A percentile compares a stretch with the other conserved stretches of the same genome.
phyloP scores from a whole-genome alignment of 164 flowering plant species.

The Sextonia rubra region DNA sequence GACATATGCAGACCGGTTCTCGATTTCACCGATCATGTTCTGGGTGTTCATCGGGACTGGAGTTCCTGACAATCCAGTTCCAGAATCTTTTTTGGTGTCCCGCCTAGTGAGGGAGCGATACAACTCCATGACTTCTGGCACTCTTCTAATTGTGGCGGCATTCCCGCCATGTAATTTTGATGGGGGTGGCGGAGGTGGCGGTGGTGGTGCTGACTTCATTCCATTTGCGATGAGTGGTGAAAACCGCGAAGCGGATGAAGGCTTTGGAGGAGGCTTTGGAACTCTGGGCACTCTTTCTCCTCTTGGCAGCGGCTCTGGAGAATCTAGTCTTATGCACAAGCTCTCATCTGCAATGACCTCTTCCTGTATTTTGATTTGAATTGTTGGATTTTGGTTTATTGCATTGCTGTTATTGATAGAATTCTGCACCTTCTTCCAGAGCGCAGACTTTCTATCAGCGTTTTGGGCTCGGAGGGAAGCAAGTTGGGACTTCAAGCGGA shows the following conservation, averaged over 20 bases:
- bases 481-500: slow-evolving; percentile 38
- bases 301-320: slow-evolving; percentile 11
- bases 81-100: slow-evolving; percentile 34
- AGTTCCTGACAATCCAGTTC: slow-evolving; percentile 21
- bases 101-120: slow-evolving; percentile 57
- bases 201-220: slow-evolving; percentile 24
- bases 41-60: slow-evolving; percentile 24
- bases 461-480: slow-evolving; percentile 42
- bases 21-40: slow-evolving; percentile 88
- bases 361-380: slow-evolving; percentile 13
- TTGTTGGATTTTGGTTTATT: slow-evolving; percentile 22
- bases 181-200: slow-evolving; percentile 58
- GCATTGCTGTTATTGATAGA: slow-evolving; percentile 20
- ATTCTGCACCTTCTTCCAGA: slow-evolving; percentile 49
- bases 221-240: slow-evolving; percentile 19
- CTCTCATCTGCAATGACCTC: slow-evolving; percentile 10
- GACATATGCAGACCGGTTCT: slow-evolving; percentile 66
- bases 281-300: slow-evolving; percentile 20
- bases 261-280: slow-evolving; percentile 41
- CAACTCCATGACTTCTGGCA: slow-evolving; percentile 68
- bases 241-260: slow-evolving; percentile 11
- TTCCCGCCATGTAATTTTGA: slow-evolving; percentile 29
- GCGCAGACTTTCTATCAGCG: slow-evolving; percentile 42
- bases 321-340: slow-evolving; percentile 10
- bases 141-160: slow-evolving; percentile 42